Percentiles rank a stretch among this genome's conserved stretches.
These are phyloP conservation scores for Suillus americanus DNA, from an alignment of 768 basidiomycete genomes.

Conservation along the genomic window DNA sequence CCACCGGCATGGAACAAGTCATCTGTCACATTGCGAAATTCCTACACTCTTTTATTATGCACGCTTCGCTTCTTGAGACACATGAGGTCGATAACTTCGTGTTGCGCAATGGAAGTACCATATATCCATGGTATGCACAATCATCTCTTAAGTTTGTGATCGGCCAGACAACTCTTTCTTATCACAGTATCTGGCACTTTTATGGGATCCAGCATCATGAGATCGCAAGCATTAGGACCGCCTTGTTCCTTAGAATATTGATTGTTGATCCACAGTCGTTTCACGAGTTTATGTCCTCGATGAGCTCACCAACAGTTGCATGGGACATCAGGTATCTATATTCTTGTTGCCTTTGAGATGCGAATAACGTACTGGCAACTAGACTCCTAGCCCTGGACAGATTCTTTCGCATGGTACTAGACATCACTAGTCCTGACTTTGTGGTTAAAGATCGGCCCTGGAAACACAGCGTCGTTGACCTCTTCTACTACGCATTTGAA, in stretches of 20 bases:
- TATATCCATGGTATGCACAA: slow-evolving; percentile 55
- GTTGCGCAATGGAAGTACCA: slow-evolving; percentile 54
- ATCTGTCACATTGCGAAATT: slow-evolving; percentile 60
- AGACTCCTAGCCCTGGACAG: slow-evolving; percentile 24
- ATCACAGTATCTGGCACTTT: slow-evolving; percentile 61
- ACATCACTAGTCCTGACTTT: slow-evolving; percentile 64
- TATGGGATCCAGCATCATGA: slow-evolving; percentile 61
- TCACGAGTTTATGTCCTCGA: slow-evolving; percentile 45
- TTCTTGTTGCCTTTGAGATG: slow-evolving; percentile 31
- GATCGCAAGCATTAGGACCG: slow-evolving; percentile 52
- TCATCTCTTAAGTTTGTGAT: background rate
- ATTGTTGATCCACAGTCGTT: slow-evolving; percentile 67
- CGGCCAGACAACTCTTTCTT: slow-evolving; percentile 1
- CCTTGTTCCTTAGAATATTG: slow-evolving; percentile 57
- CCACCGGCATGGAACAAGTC: slow-evolving; percentile 47
- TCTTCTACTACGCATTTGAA: slow-evolving; percentile 62
- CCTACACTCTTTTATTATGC: slow-evolving; percentile 55
- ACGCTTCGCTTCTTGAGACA: slow-evolving; percentile 58
- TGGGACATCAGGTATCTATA: slow-evolving; percentile 27
- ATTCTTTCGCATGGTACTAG: slow-evolving; percentile 64
- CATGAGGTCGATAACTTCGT: slow-evolving; percentile 77
- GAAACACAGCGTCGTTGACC: slow-evolving; percentile 56
- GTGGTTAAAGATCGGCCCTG: slow-evolving; percentile 65
- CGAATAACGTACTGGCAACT: slow-evolving; percentile 42
- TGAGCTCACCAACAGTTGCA: background rate